phyloP scores from a whole-genome alignment of 371 early-diverging fungal genomes.

The Apophysomyces ossiformis region DNA sequence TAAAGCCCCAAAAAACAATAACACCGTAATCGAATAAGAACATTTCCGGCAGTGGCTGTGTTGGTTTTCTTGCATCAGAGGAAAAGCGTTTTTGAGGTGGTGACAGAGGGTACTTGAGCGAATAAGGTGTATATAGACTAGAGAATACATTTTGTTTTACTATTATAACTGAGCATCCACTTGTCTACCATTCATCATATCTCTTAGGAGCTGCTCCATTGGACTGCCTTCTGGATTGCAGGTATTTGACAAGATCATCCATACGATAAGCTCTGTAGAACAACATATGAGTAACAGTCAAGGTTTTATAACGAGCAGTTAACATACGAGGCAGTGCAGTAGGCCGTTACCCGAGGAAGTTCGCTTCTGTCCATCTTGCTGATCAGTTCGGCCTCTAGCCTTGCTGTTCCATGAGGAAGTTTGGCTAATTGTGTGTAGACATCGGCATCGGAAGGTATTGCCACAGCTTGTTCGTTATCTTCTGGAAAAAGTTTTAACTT shows the following conservation, averaged over 20 bases:
- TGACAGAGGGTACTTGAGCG: slow-evolving; percentile 40
- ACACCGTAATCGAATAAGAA: slow-evolving; percentile 95
- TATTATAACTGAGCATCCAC: neutral
- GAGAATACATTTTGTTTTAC: neutral
- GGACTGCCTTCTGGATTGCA: slow-evolving; percentile 45
- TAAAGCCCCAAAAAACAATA: slow-evolving; percentile 95
- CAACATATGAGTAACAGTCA: neutral
- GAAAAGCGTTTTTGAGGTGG: slow-evolving; percentile 33
- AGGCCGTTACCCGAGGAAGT: slow-evolving; percentile 82
- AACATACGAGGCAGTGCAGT: slow-evolving; percentile 80
- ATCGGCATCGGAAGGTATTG: slow-evolving; percentile 29
- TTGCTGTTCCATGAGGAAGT: slow-evolving; percentile 52
- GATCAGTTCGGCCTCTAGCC: slow-evolving; percentile 48
- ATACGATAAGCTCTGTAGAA: slow-evolving; percentile 59
- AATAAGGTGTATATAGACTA: slow-evolving; percentile 53
- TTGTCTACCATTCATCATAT: slow-evolving; percentile 53
- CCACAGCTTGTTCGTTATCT: slow-evolving; percentile 58
- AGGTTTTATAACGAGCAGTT: neutral
- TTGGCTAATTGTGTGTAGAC: slow-evolving; percentile 55
- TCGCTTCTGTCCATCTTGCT: slow-evolving; percentile 51
- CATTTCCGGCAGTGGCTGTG: slow-evolving; percentile 57
- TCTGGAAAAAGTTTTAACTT: slow-evolving; percentile 92
- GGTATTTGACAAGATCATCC: slow-evolving; percentile 60
- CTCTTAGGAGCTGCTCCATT: slow-evolving; percentile 51
- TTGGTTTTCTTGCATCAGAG: slow-evolving; percentile 19